Conservation (phyloP, 1,284 basidiomycete genomes). For the Chalciporus sp. region DNA sequence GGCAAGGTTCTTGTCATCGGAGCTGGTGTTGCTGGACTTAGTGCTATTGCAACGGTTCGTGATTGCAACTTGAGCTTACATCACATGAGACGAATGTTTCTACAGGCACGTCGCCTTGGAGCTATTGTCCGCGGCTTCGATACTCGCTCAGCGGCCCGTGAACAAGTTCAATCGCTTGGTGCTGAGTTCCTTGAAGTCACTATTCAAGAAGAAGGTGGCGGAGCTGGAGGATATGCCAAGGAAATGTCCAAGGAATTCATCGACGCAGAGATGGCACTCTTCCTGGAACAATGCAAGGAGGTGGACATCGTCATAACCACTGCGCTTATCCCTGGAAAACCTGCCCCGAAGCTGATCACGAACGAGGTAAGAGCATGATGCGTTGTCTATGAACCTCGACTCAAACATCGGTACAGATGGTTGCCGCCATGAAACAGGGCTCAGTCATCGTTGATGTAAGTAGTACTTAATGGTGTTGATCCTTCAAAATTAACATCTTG, state of each 20-base stretch:
- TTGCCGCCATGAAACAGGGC: constrained; percentile 85
- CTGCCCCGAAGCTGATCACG: constrained; percentile 81
- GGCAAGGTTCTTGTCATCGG: constrained; percentile 86
- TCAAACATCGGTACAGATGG: constrained; percentile 51
- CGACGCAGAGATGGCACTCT: constrained; percentile 86
- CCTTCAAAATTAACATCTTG: constrained; percentile 17
- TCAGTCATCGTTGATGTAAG: constrained; percentile 77
- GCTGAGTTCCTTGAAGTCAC: constrained; percentile 84
- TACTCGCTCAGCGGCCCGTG: constrained; percentile 78
- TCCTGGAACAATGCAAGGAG: constrained; percentile 82
- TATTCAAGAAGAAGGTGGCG: constrained; percentile 78
- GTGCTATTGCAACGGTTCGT: constrained; percentile 78
- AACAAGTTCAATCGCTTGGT: constrained; percentile 85
- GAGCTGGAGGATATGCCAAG: constrained; percentile 84
- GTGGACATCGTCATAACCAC: constrained; percentile 88
- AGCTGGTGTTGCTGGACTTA: constrained; percentile 83
- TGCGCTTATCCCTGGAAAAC: constrained; percentile 80
- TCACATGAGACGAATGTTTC: constrained; percentile 5
- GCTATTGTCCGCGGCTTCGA: constrained; percentile 87
- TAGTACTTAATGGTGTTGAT: constrained; percentile 3
- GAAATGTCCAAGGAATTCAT: constrained; percentile 89
- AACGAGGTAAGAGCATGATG: constrained; percentile 47
- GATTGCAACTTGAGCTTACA: background rate
- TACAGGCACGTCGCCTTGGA: constrained; percentile 74
- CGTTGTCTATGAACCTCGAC: background rate